These are phyloP conservation scores for Suhomyces sp. DNA, from an alignment of 805 yeast species.

Conservation along the genomic window DNA sequence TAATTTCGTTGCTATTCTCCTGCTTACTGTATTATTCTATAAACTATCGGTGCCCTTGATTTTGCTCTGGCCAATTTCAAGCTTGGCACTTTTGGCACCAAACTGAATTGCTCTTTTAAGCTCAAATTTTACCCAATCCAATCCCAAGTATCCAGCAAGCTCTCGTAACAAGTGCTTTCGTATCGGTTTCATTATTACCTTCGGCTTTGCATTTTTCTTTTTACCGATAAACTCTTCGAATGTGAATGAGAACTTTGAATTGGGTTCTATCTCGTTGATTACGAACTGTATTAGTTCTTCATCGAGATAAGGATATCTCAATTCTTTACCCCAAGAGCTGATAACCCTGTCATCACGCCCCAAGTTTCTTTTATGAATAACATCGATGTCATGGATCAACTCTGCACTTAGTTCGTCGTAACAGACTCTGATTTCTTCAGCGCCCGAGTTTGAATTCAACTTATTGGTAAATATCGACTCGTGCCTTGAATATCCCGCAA, in stretches of 20 bases:
- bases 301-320: constrained; percentile 83
- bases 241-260: constrained; percentile 37
- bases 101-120: constrained; percentile 94
- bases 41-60: constrained; percentile 67
- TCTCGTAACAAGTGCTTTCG: constrained; percentile 60
- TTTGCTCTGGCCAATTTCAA: constrained; percentile 77
- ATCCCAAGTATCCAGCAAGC: constrained; percentile 51
- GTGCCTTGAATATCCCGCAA: constrained; percentile 94
- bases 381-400: constrained; percentile 64
- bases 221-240: constrained; percentile 20
- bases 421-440: constrained; percentile 15
- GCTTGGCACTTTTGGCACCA: constrained; percentile 93
- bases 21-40: background rate
- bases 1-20: too few relatives aligned
- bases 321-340: constrained; percentile 83
- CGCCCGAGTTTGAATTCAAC: constrained; percentile 16
- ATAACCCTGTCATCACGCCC: constrained; percentile 92
- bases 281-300: constrained; percentile 52
- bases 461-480: constrained; percentile 44
- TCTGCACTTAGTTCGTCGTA: constrained; percentile 52
- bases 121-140: constrained; percentile 63
- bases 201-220: constrained; percentile 23
- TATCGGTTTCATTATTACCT: constrained; percentile 18
- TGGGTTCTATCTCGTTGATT: constrained; percentile 48
- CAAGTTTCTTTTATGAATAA: constrained; percentile 75